Conservation (phyloP, 2,329 filamentous ascomycete genomes). For the Parafenestella ontariensis region DNA sequence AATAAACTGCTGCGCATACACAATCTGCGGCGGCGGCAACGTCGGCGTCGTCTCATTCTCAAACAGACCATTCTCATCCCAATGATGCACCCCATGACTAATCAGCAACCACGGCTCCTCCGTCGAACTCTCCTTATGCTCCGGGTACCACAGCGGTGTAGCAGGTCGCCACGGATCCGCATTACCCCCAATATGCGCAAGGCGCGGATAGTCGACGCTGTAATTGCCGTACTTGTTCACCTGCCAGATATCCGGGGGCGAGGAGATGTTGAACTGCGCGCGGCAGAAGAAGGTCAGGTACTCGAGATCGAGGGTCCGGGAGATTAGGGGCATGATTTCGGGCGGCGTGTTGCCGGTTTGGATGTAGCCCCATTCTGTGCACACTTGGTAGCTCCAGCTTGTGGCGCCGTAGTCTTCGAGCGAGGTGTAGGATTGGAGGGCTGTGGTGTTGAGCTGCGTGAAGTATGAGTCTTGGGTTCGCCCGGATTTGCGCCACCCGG, state of each 20-base stretch:
- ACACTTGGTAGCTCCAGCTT: constrained; percentile 65
- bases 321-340: constrained; percentile 72
- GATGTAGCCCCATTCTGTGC: constrained; percentile 73
- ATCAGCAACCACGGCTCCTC: constrained; percentile 78
- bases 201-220: constrained; percentile 73
- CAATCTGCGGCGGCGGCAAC: constrained; percentile 66
- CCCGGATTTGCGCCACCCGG: constrained; percentile 45
- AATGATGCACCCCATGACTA: constrained; percentile 78
- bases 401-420: constrained; percentile 33
- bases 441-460: constrained; percentile 54
- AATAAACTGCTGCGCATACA: constrained; percentile 65
- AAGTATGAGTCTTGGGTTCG: constrained; percentile 60
- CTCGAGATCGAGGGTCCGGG: constrained; percentile 70
- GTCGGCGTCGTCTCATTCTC: constrained; percentile 65
- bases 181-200: constrained; percentile 79
- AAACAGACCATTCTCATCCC: constrained; percentile 76
- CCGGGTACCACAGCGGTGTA: constrained; percentile 71
- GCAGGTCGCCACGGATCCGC: constrained; percentile 82
- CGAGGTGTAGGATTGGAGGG: constrained; percentile 21
- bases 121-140: constrained; percentile 64
- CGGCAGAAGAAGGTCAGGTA: constrained; percentile 70
- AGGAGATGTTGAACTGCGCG: constrained; percentile 72
- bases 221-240: constrained; percentile 82
- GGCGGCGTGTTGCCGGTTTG: constrained; percentile 74
- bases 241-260: constrained; percentile 65